phyloP scores from a whole-genome alignment of 164 flowering plant genomes.

The Sextonia rubra region DNA sequence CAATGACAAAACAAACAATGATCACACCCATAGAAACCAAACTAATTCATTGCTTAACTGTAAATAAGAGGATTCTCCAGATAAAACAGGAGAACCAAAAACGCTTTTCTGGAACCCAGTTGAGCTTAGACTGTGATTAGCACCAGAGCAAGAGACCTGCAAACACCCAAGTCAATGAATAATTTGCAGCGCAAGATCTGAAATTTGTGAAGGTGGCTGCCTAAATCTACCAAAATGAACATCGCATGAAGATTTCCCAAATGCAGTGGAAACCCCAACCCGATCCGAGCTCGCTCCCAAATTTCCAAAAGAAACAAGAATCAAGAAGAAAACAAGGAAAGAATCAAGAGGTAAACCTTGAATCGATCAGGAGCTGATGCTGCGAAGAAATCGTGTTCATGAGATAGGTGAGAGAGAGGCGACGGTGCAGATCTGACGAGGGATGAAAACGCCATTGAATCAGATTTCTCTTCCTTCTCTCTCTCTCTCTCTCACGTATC shows the following conservation, averaged over 20 bases:
- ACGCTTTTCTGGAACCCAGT: neutral
- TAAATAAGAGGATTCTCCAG: constrained; percentile 1
- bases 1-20: neutral
- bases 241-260: too few species aligned
- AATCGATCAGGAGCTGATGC: constrained; percentile 2
- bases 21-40: neutral
- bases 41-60: constrained; percentile 6
- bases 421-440: constrained; percentile 9
- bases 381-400: neutral
- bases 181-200: too few species aligned
- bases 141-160: constrained; percentile 9
- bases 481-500: neutral
- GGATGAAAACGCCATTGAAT: constrained; percentile 9
- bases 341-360: too few species aligned
- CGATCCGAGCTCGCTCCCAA: too few species aligned
- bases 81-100: constrained; percentile 12
- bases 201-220: too few species aligned
- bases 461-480: neutral
- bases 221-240: too few species aligned
- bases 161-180: neutral
- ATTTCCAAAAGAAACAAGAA: neutral
- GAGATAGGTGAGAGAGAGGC: constrained; percentile 2
- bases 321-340: too few species aligned
- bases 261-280: too few species aligned
- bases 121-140: constrained; percentile 5